Conservation (phyloP, 2,329 filamentous ascomycete species). For the Teratosphaeria viscida region DNA sequence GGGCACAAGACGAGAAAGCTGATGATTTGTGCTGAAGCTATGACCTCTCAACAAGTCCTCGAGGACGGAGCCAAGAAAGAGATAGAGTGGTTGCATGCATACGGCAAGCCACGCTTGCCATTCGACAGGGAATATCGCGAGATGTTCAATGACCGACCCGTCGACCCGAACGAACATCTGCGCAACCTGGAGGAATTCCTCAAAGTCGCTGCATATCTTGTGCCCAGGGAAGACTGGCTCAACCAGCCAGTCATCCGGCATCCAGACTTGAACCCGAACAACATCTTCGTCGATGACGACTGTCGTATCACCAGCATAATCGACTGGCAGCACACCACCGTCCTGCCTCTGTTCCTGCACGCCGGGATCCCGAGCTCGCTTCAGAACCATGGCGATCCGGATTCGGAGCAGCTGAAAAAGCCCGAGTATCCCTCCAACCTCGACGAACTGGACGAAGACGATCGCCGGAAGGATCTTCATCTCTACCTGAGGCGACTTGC, state of each 20-base stretch:
- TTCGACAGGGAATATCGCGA: constrained; percentile 23
- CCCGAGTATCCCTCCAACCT: constrained; percentile 9
- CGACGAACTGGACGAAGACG: constrained; percentile 9
- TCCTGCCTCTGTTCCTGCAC: constrained; percentile 7
- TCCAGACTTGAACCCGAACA: constrained; percentile 25
- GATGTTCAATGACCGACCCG: constrained; percentile 13
- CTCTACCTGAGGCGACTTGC: constrained; percentile 13
- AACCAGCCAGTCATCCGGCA: constrained; percentile 22
- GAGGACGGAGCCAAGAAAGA: constrained; percentile 23
- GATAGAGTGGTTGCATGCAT: constrained; percentile 19
- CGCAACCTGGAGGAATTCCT: constrained; percentile 21
- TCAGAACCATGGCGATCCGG: constrained; percentile 30
- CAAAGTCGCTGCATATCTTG: constrained; percentile 12
- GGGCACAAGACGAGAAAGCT: background rate
- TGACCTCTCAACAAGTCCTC: constrained; percentile 11
- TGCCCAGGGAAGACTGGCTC: constrained; percentile 8
- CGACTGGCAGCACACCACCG: constrained; percentile 11
- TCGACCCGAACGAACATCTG: constrained; percentile 15
- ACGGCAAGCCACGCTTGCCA: constrained; percentile 21
- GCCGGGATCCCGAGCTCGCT: constrained; percentile 24
- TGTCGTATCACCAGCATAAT: constrained; percentile 22
- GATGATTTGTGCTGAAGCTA: constrained; percentile 3
- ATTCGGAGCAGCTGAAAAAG: constrained; percentile 10
- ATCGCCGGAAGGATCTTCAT: constrained; percentile 7
- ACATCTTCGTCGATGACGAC: constrained; percentile 25